Base-by-base conservation (phyloP, 306 rosid species). In the Elaeagnus macrophylla region DNA sequence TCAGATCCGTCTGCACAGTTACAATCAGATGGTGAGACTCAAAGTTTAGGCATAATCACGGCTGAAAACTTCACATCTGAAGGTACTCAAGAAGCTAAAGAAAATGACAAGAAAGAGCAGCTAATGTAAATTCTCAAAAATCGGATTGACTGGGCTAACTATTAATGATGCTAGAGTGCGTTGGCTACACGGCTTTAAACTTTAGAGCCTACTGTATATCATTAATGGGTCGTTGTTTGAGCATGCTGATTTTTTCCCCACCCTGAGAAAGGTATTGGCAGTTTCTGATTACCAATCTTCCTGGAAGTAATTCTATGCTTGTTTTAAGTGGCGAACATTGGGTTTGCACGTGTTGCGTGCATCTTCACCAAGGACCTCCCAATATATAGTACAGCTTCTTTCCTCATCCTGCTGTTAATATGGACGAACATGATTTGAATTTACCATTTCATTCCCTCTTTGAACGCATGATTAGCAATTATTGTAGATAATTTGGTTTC, bases 91-190 rank as follows among this genome's bases (percentile, higher is more conserved):
- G 58, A 60, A 66, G 80, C 66, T 39, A 48, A 61, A 18, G 40
- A 32, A 44, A 74, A 51, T 40, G 80, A 65, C 59, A 62, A 65
- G 19, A 70, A 78, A 37, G 77, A 10, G 59, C 52, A 81, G 77
- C 75, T 81, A 72, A 57, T 78, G 83, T 76, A 74, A 74, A 83
- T 81, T 76, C 54, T 63, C 56, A 53, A 67, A 69, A 67, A 63
- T 69, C 71, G 37, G 81, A 72, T 72, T 62, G 55, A 70, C 61
- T 57, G 78, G 60, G 81, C 83, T 74, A 80, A 75, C 73, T 54
- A 69, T 59, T 68, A 69, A 65, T n/a, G 74, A 69, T 57, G 45
- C 53, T 63, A 43, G 20, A 67, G 75, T 45, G 69, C 71, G 76
- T 55, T n/a, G 81, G 75, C 75, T 51, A 61, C 78, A 61, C 75